Conservation (phyloP, 2,329 filamentous ascomycete genomes). For the Penicillium sp. region DNA sequence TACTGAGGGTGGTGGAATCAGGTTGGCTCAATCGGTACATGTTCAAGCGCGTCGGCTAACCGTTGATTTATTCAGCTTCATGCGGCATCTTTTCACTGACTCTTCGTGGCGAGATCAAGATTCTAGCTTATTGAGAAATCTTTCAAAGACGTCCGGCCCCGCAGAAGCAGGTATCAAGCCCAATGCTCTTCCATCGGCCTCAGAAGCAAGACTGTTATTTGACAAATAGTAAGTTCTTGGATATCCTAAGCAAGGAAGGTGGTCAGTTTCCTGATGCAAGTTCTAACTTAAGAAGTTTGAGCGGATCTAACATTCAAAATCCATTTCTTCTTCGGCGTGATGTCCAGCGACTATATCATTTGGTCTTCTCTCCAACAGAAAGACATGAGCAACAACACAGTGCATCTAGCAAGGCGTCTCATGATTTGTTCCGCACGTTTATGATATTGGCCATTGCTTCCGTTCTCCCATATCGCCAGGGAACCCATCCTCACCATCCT, state of each 20-base stretch:
- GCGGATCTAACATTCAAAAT: slow-evolving; percentile 23
- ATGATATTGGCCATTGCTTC: slow-evolving; percentile 44
- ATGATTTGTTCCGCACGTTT: slow-evolving; percentile 39
- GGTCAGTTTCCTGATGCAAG: not conserved
- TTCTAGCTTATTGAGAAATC: slow-evolving; percentile 17
- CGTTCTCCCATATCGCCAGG: slow-evolving; percentile 36
- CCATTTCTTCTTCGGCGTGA: slow-evolving; percentile 31
- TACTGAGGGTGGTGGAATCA: slow-evolving; percentile 23
- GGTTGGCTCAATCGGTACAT: slow-evolving; percentile 6
- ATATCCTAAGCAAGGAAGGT: not conserved
- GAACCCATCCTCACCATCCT: slow-evolving; percentile 36
- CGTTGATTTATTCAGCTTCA: slow-evolving; percentile 11
- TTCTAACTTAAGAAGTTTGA: slow-evolving; percentile 9
- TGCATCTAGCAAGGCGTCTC: not conserved
- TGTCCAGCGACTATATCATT: slow-evolving; percentile 18
- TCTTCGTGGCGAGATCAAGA: slow-evolving; percentile 22
- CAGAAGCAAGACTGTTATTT: slow-evolving; percentile 14
- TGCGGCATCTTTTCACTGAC: slow-evolving; percentile 20
- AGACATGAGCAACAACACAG: not conserved
- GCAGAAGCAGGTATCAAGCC: slow-evolving; percentile 16
- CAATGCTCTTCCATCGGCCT: slow-evolving; percentile 13
- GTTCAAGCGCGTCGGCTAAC: not conserved
- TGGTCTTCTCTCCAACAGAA: slow-evolving; percentile 17
- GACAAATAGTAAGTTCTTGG: slow-evolving; percentile 21
- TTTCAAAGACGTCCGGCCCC: slow-evolving; percentile 10